Evolutionary conservation across 805 yeast genomes (phyloP).

Genomic region (Wickerhamomyces rabaulensis): DNA sequence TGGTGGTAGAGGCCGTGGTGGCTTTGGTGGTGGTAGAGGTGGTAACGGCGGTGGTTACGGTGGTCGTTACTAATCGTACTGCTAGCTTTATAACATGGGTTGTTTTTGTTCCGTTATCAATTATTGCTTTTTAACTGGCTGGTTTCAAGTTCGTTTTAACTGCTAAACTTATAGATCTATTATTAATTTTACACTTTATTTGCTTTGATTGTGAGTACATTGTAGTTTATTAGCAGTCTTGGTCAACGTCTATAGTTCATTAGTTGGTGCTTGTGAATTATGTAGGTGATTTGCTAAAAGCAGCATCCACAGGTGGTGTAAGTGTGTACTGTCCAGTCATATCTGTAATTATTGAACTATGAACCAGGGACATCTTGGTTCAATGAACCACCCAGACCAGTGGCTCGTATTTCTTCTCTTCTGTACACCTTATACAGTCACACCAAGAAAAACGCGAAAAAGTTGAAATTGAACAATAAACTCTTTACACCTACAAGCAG

Average conservation of each 20-base stretch:
- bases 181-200: background rate
- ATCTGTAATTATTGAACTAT: slow-evolving; percentile 9
- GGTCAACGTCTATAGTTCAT: slow-evolving; percentile 27
- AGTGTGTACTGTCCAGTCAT: slow-evolving; percentile 10
- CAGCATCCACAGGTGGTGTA: slow-evolving; percentile 16
- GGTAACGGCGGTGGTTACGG: slow-evolving; percentile 6
- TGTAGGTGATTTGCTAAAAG: slow-evolving; percentile 5
- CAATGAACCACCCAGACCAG: slow-evolving; percentile 21
- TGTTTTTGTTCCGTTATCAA: background rate
- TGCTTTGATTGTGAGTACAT: background rate
- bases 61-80: background rate
- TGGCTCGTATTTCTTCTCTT: too few relatives aligned
- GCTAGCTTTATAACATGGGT: background rate
- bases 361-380: slow-evolving; percentile 15
- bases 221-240: slow-evolving; percentile 32
- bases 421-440: too few relatives aligned
- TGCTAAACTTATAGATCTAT: background rate
- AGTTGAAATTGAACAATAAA: too few relatives aligned
- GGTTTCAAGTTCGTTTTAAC: background rate
- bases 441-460: too few relatives aligned
- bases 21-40: slow-evolving; percentile 18
- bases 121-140: background rate
- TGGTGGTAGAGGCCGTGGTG: slow-evolving; percentile 11
- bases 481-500: background rate
- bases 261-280: background rate